Evolutionary conservation across 768 basidiomycete genomes (phyloP), one percentile per base, ranked within the genome.

Genomic region (Cyclocybe cylindracea): DNA sequence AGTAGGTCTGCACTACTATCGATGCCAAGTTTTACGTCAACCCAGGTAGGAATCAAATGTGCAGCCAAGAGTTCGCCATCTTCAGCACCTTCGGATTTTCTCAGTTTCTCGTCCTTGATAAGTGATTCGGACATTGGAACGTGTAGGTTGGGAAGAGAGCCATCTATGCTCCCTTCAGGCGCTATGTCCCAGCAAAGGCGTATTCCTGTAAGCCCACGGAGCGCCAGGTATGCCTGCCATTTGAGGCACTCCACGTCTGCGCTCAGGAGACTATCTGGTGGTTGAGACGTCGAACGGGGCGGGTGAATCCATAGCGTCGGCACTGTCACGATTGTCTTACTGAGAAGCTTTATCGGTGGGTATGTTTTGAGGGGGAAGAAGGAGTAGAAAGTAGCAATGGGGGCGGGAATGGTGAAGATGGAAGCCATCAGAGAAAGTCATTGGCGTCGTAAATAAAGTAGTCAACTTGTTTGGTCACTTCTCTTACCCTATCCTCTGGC

Each of bases 231-330:
- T 0, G 91, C 89, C 67, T 94, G 91, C 91, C 91, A 93, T 70
- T 91, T 92, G 63, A 94, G 80, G 65, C 91, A 93, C 59, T 92
- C 89, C 59, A 92, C 85, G 69, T 93, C 91, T 47, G 76, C 66
- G 68, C 88, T 90, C 54, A 93, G 78, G n/a, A 71, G 58, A 31
- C 60, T 53, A 46, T 66, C 62, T 31, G 55, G 53, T 11, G 56
- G 44, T 31, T 57, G 56, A 6, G 56, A 57, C 10, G 58, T 54
- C 44, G 51, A 64, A 10, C 55, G 53, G 4, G 84, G 85, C 16
- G 82, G 78, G 11, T 73, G 74, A 18, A 91, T 81, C 86, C 89
- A 91, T 40, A 93, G 77, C 0, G 85, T 87, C 61, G 68, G 73
- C 3, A 44, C 48, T 5, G 59, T 55, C 19, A 67, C 57, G 14